Percentiles rank a stretch among this genome's conserved stretches.
phyloP scores from a whole-genome alignment of 2,329 filamentous ascomycete species.

The Sclerotinia nivalis region DNA sequence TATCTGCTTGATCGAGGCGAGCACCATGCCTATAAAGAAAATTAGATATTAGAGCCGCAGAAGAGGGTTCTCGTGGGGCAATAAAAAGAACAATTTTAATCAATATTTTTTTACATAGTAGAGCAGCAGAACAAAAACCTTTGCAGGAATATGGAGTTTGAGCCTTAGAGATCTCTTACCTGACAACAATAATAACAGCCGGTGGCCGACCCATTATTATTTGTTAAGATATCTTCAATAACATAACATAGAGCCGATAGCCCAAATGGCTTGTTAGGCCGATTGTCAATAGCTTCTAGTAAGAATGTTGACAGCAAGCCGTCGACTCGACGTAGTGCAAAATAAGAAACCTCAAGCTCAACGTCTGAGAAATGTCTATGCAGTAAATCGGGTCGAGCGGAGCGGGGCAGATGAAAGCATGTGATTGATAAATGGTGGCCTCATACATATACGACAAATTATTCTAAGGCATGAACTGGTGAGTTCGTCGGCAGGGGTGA shows the following conservation, averaged over 20 bases:
- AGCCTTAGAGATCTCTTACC: slow-evolving; percentile 42
- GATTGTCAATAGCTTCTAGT: background rate
- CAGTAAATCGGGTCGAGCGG: slow-evolving; percentile 10
- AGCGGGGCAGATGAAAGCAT: background rate
- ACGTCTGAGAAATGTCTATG: background rate
- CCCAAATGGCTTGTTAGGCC: background rate
- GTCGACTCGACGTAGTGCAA: background rate
- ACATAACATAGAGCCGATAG: slow-evolving; percentile 1
- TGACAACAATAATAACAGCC: slow-evolving; percentile 53
- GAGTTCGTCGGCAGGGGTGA: background rate
- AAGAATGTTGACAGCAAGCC: background rate
- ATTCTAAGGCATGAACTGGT: background rate
- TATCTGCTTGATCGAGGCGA: slow-evolving; percentile 90
- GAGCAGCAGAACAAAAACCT: background rate
- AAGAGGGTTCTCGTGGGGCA: background rate
- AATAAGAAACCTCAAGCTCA: background rate
- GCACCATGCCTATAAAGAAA: slow-evolving; percentile 72
- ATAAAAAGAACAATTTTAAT: background rate
- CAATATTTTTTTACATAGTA: background rate
- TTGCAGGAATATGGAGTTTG: background rate
- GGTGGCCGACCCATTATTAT: slow-evolving; percentile 49
- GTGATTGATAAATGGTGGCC: background rate
- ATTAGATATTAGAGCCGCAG: slow-evolving; percentile 23
- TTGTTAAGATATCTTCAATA: slow-evolving; percentile 1
- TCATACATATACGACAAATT: background rate